These are phyloP conservation scores for Aegilops sharonensis DNA, from an alignment of 176 grass and related monocot species.

Conservation along the genomic window DNA sequence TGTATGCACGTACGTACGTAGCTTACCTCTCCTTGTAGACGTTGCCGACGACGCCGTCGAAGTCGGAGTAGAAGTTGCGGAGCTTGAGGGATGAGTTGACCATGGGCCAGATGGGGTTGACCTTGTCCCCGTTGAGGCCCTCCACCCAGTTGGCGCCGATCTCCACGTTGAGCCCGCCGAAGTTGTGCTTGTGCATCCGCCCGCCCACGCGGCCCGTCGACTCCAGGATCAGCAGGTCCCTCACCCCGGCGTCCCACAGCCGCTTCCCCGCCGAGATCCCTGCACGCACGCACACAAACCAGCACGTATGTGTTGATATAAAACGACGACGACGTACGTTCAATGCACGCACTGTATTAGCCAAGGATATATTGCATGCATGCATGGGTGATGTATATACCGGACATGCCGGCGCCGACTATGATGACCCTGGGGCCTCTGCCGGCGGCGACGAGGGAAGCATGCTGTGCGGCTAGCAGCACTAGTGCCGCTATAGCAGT, in stretches of 20 bases:
- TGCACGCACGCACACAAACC: not conserved
- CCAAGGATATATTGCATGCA: too few species aligned
- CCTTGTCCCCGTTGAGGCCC: conserved; percentile 37
- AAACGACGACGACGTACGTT: too few species aligned
- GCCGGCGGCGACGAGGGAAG: not conserved
- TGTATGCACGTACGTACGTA: not conserved
- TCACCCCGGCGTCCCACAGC: conserved; percentile 52
- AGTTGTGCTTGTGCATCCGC: conserved; percentile 53
- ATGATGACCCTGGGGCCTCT: conserved; percentile 15
- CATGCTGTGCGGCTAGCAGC: not conserved
- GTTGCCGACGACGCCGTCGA: conserved; percentile 38
- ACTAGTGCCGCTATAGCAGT: not conserved
- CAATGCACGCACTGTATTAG: too few species aligned
- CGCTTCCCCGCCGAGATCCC: conserved; percentile 72
- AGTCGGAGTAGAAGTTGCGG: conserved; percentile 51
- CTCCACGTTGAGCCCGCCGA: conserved; percentile 59
- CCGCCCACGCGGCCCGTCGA: conserved; percentile 58
- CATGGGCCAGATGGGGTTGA: conserved; percentile 60
- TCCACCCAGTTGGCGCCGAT: conserved; percentile 74
- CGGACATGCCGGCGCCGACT: conserved; percentile 15
- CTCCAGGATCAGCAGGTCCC: conserved; percentile 58
- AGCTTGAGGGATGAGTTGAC: conserved; percentile 37
- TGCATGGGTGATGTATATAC: not conserved
- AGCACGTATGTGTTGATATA: too few species aligned
- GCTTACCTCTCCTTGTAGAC: conserved; percentile 42